Evolutionary conservation across 495 filamentous ascomycete species (phyloP).

Genomic region (Trypethelium eluteriae): DNA sequence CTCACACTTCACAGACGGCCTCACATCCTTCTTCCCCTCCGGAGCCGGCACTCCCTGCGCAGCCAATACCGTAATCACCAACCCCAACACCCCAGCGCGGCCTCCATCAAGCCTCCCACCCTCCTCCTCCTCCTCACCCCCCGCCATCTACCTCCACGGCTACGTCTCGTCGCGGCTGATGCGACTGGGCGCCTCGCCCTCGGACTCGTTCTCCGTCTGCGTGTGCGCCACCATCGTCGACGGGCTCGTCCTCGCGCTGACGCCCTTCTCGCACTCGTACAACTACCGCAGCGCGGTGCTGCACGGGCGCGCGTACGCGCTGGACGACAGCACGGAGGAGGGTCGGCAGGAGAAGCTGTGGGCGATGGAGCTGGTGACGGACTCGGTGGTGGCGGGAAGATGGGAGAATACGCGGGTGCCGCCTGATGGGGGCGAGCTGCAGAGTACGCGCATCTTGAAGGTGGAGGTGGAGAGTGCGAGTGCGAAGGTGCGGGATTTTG

Average conservation of each 20-base stretch:
- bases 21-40: slow-evolving; percentile 53
- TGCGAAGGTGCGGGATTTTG: slow-evolving; percentile 67
- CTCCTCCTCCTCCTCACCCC: slow-evolving; percentile 49
- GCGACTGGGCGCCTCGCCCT: slow-evolving; percentile 46
- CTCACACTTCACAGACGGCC: slow-evolving; percentile 73
- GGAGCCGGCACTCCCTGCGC: slow-evolving; percentile 52
- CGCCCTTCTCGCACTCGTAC: slow-evolving; percentile 72
- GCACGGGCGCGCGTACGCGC: slow-evolving; percentile 64
- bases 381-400: slow-evolving; percentile 59
- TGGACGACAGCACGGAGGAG: slow-evolving; percentile 43
- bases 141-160: slow-evolving; percentile 73
- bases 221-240: slow-evolving; percentile 63
- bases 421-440: slow-evolving; percentile 68
- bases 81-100: slow-evolving; percentile 40
- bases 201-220: slow-evolving; percentile 38
- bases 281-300: slow-evolving; percentile 83
- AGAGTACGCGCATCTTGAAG: slow-evolving; percentile 64
- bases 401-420: slow-evolving; percentile 66
- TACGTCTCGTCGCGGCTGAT: slow-evolving; percentile 76
- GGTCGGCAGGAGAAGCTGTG: slow-evolving; percentile 60
- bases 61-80: slow-evolving; percentile 48
- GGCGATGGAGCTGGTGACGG: slow-evolving; percentile 76
- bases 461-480: slow-evolving; percentile 63
- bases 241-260: slow-evolving; percentile 67
- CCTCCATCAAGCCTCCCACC: no score